Evolutionary conservation across 768 basidiomycete species (phyloP).

Genomic region (Hygrophorus russula): DNA sequence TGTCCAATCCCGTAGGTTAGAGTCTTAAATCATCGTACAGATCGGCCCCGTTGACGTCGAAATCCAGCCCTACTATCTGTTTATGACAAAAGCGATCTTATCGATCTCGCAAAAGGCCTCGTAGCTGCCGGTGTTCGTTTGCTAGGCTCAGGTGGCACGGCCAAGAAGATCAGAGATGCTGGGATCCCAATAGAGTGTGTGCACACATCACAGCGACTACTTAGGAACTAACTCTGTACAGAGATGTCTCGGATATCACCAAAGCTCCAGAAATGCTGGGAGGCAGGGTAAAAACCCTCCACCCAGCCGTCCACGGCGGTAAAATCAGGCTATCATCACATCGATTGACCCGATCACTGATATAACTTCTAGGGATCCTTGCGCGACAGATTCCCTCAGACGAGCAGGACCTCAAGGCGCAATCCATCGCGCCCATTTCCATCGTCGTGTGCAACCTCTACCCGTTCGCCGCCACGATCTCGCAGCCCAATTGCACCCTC

Average conservation of each 20-base stretch:
- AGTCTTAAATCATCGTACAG: background rate
- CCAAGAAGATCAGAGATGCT: constrained; percentile 92
- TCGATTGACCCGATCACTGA: background rate
- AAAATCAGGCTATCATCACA: constrained; percentile 2
- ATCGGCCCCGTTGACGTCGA: background rate
- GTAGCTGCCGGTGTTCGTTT: constrained; percentile 73
- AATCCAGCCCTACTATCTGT: constrained; percentile 79
- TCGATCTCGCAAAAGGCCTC: constrained; percentile 85
- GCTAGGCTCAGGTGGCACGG: constrained; percentile 93
- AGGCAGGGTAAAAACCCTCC: constrained; percentile 95
- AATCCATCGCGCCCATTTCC: constrained; percentile 84
- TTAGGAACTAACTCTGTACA: constrained; percentile 19
- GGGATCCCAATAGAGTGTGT: constrained; percentile 85
- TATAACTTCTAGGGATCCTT: constrained; percentile 63
- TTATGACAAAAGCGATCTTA: constrained; percentile 87
- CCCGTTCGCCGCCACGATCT: constrained; percentile 88
- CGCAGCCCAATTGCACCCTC: constrained; percentile 81
- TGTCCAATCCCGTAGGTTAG: constrained; percentile 3
- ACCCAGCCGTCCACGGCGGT: constrained; percentile 98
- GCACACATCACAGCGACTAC: background rate
- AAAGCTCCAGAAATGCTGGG: constrained; percentile 99
- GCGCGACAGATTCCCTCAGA: constrained; percentile 89
- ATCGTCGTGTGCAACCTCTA: constrained; percentile 99
- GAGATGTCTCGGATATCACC: constrained; percentile 95
- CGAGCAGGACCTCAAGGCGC: constrained; percentile 70